Percentiles rank a stretch among this genome's conserved stretches.
phyloP scores from a whole-genome alignment of 345 rosid species.

The Pistacia vera region DNA sequence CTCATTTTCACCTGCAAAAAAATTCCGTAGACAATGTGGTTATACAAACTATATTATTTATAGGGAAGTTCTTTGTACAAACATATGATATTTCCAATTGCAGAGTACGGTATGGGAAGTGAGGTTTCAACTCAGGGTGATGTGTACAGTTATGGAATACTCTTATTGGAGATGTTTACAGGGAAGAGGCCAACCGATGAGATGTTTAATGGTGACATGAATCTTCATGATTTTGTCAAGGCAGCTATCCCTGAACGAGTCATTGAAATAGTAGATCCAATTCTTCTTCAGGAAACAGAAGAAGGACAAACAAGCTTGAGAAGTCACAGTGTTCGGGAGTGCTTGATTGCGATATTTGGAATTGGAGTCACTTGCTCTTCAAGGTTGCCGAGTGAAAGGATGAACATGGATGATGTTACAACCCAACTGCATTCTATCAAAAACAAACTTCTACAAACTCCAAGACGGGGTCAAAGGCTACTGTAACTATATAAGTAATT shows the following conservation, averaged over 20 bases:
- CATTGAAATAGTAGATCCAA: not conserved
- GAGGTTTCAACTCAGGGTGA: slow-evolving; percentile 21
- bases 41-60: no score
- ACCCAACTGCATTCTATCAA: not conserved
- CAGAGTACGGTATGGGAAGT: slow-evolving; percentile 29
- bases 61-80: no score
- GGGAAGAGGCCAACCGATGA: slow-evolving; percentile 26
- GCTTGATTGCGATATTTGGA: slow-evolving; percentile 12
- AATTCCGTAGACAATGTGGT: no score
- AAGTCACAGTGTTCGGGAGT: not conserved
- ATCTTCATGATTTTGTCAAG: slow-evolving; percentile 16
- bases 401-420: not conserved
- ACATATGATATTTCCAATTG: not conserved
- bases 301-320: not conserved
- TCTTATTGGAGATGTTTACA: slow-evolving; percentile 30
- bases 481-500: no score
- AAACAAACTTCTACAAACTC: not conserved
- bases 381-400: slow-evolving; percentile 6
- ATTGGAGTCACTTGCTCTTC: slow-evolving; percentile 29
- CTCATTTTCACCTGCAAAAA: no score
- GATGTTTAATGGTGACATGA: slow-evolving; percentile 17
- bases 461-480: no score
- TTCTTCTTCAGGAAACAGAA: not conserved
- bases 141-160: slow-evolving; percentile 31
- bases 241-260: not conserved